Conservation (phyloP, 2,329 filamentous ascomycete genomes). For the Phyllachora maydis region DNA sequence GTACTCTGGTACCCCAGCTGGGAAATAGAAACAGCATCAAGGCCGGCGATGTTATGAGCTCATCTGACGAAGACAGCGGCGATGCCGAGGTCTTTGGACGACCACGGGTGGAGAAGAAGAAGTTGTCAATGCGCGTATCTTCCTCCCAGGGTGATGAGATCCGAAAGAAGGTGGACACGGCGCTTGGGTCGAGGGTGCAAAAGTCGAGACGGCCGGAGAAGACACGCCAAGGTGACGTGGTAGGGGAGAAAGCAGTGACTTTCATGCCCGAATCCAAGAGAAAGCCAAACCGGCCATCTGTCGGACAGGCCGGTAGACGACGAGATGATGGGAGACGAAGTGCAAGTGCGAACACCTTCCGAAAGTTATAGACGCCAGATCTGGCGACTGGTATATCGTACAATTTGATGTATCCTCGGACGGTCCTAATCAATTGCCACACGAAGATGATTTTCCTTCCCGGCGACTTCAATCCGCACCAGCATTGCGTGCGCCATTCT, state of each 20-base stretch:
- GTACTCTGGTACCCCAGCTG: slow-evolving; percentile 48
- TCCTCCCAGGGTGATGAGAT: slow-evolving; percentile 36
- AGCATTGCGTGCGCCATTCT: too few species aligned
- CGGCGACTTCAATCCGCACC: too few species aligned
- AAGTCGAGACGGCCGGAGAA: slow-evolving; percentile 25
- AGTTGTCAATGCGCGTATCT: slow-evolving; percentile 44
- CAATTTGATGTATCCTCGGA: too few species aligned
- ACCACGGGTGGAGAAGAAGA: slow-evolving; percentile 18
- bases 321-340: slow-evolving; percentile 33
- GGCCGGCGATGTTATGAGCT: neutral
- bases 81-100: slow-evolving; percentile 15
- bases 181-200: slow-evolving; percentile 33
- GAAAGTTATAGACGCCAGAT: slow-evolving; percentile 36
- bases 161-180: slow-evolving; percentile 33
- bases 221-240: slow-evolving; percentile 22
- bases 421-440: too few species aligned
- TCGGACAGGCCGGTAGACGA: too few species aligned
- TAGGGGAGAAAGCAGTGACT: slow-evolving; percentile 48
- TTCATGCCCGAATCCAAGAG: slow-evolving; percentile 41
- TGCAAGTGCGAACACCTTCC: slow-evolving; percentile 58
- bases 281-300: slow-evolving; percentile 27
- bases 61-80: slow-evolving; percentile 10
- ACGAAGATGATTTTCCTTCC: too few species aligned
- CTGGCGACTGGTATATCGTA: too few species aligned
- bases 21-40: slow-evolving; percentile 11